These are phyloP conservation scores for Aristolochia californica DNA, from an alignment of 164 flowering plant species.

Conservation along the genomic window DNA sequence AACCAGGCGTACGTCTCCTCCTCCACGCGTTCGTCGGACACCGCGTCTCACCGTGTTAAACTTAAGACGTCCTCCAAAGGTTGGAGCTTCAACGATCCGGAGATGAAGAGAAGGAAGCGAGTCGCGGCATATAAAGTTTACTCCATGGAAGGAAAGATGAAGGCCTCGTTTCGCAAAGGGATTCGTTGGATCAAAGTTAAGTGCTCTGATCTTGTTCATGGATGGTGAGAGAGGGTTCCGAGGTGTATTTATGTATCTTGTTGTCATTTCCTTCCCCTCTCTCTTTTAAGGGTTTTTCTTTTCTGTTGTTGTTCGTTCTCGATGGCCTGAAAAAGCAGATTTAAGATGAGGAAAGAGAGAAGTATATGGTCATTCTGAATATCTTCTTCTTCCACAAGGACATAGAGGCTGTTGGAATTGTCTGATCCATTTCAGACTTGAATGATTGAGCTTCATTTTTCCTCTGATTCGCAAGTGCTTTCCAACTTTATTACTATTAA, in stretches of 20 bases:
- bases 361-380: too few species aligned
- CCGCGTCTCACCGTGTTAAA: slow-evolving; percentile 9
- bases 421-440: too few species aligned
- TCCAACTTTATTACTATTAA: too few species aligned
- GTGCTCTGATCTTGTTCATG: slow-evolving; percentile 62
- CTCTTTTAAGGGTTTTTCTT: neutral
- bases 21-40: slow-evolving; percentile 12
- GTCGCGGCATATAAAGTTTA: slow-evolving; percentile 62
- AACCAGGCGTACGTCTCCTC: too few species aligned
- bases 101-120: slow-evolving; percentile 59
- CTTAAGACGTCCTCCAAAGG: slow-evolving; percentile 18
- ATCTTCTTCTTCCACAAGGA: too few species aligned
- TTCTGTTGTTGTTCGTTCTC: neutral
- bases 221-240: slow-evolving; percentile 16
- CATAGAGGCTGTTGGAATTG: too few species aligned
- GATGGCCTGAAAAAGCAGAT: neutral
- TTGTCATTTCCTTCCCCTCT: neutral
- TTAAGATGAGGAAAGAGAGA: too few species aligned
- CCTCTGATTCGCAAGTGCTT: too few species aligned
- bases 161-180: slow-evolving; percentile 53
- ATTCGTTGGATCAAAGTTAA: slow-evolving; percentile 73
- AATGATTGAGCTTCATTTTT: too few species aligned
- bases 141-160: slow-evolving; percentile 62
- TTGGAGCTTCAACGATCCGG: slow-evolving; percentile 57
- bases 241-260: neutral